Conservation (phyloP, 176 grass and related monocot species). For the Secale cereale region DNA sequence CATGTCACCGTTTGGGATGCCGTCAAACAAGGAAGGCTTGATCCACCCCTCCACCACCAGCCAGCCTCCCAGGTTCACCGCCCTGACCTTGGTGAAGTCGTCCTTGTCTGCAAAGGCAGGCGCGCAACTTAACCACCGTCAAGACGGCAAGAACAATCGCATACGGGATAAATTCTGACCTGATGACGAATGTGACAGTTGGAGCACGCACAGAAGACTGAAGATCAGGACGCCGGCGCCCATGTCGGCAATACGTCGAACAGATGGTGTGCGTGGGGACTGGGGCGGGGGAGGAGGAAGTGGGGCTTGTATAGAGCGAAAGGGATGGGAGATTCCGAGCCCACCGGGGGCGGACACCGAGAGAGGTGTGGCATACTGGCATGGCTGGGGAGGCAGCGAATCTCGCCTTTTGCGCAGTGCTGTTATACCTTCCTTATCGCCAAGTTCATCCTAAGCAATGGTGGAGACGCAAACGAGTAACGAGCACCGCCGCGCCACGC, state of each 20-base stretch:
- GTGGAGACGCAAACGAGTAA: slow-evolving; percentile 22
- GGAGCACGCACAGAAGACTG: not conserved
- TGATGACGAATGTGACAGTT: slow-evolving; percentile 10
- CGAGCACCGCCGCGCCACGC: not conserved
- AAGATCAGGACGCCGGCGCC: slow-evolving; percentile 3
- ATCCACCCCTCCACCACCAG: slow-evolving; percentile 90
- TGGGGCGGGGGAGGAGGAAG: not conserved
- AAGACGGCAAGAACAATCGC: not conserved
- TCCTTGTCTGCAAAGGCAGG: slow-evolving; percentile 15
- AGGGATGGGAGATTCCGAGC: slow-evolving; percentile 32
- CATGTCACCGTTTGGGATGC: slow-evolving; percentile 78
- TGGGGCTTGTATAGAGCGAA: slow-evolving; percentile 11
- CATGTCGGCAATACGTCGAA: slow-evolving; percentile 32
- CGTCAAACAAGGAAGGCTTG: slow-evolving; percentile 79
- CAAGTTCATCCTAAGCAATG: slow-evolving; percentile 32
- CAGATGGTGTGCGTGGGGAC: not conserved
- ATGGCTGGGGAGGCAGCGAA: not conserved
- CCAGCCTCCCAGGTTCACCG: slow-evolving; percentile 86
- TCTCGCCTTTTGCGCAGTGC: slow-evolving; percentile 9
- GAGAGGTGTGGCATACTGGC: not conserved
- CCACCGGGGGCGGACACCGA: not conserved
- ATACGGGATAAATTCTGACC: not conserved
- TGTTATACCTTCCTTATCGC: slow-evolving; percentile 34
- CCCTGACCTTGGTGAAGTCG: slow-evolving; percentile 63
- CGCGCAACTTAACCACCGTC: not conserved